Evolutionary conservation across 164 flowering plant species (phyloP), one percentile per base, ranked within the genome.

Genomic region (Santalum album): DNA sequence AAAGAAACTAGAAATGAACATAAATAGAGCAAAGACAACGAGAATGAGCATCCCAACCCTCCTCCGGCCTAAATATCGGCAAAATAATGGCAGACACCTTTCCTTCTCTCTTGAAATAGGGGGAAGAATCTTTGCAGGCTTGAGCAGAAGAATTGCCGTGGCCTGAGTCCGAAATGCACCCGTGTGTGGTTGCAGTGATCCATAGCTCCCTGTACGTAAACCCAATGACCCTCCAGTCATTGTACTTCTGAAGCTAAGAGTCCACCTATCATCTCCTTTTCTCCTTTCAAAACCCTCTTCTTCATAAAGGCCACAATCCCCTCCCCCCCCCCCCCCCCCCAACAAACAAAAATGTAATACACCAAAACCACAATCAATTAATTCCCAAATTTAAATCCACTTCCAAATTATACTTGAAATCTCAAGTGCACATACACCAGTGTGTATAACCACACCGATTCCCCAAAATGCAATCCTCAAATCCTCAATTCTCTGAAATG

Each of bases 201-300:
- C 95, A 79, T 75, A 81, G 69, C 95, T 90, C 56, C 78, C 77
- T 0, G 75, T 67, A 32, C 90, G 81, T 54, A 65, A 62, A 61
- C 88, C 92, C 78, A 90, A 76, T 79, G 92, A 75, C 84, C 68
- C 80, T 70, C 88, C 85, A 80, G 72, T 86, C 95, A 86, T 87
- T 68, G 76, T 79, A 71, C 68, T 76, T 70, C 69, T 58, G 65
- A 58, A 54, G 60, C 62, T 59, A 51, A 62, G 40, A 57, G 9
- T 56, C 46, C 56, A 61, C 70, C 67, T 69, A 58, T 84, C 90
- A 83, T 79, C 60, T 56, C 79, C 61, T 65, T 65, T 57, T 21
- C 54, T 55, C 63, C 61, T 51, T 56, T 23, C 2, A 64, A 62
- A 45, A 20, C 51, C 62, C 64, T 65, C 72, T 69, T 76, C 63